These are phyloP conservation scores for Coemansia sp. DNA, from an alignment of 192 early-diverging fungal species.

Conservation along the genomic window DNA sequence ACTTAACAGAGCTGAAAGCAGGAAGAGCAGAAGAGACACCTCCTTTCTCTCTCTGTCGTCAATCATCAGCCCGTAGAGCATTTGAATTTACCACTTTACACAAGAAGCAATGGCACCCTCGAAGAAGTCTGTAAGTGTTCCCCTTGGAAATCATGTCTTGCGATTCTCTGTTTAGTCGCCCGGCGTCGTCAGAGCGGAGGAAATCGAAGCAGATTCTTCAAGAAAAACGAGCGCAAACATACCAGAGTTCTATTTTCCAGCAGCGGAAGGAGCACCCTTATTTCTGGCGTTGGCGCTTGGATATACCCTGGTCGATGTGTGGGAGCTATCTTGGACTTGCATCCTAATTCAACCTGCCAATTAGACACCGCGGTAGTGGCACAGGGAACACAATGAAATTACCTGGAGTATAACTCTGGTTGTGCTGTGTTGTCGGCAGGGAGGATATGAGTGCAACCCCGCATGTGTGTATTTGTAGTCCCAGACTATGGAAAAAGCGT, in stretches of 20 bases:
- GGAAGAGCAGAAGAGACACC: slow-evolving; percentile 13
- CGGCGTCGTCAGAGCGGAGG: background rate
- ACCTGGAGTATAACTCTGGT: too few relatives aligned
- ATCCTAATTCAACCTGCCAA: too few relatives aligned
- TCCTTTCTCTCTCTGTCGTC: slow-evolving; percentile 49
- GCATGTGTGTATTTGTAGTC: too few relatives aligned
- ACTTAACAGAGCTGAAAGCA: background rate
- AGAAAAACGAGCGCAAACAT: background rate
- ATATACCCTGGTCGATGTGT: too few relatives aligned
- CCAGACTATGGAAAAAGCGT: too few relatives aligned
- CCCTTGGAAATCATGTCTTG: background rate
- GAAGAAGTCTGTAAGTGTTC: slow-evolving; percentile 56
- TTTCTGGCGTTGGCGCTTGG: too few relatives aligned
- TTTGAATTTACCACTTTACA: slow-evolving; percentile 28
- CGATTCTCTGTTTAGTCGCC: background rate
- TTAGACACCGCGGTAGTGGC: too few relatives aligned
- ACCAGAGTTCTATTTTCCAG: background rate
- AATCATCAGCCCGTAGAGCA: slow-evolving; percentile 32
- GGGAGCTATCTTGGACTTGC: too few relatives aligned
- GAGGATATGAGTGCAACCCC: too few relatives aligned
- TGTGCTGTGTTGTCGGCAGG: too few relatives aligned
- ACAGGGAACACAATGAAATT: too few relatives aligned
- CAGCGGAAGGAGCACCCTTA: background rate
- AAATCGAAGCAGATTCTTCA: background rate
- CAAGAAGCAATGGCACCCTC: slow-evolving; percentile 55